Conservation (phyloP, 257 asterid species). For the Capsicum baccatum region DNA sequence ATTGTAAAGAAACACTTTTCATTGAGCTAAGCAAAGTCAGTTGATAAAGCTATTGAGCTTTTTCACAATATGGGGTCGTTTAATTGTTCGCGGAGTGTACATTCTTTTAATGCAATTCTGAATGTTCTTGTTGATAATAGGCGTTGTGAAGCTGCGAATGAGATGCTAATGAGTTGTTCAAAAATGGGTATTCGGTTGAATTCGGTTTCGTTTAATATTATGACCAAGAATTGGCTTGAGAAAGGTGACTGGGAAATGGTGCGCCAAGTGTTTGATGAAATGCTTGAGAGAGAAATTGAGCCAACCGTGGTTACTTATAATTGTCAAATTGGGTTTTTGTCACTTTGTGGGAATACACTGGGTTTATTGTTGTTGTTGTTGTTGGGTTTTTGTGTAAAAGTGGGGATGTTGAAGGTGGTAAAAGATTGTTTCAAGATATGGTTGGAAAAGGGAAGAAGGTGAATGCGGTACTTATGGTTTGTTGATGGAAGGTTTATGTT, state of each 20-base stretch:
- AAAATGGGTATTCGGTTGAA: slow-evolving; percentile 69
- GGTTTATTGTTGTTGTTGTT: too few species aligned
- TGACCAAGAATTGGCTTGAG: slow-evolving; percentile 74
- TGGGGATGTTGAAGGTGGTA: slow-evolving; percentile 62
- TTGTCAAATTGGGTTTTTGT: slow-evolving; percentile 73
- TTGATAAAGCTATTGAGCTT: slow-evolving; percentile 58
- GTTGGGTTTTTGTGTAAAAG: slow-evolving; percentile 76
- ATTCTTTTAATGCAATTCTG: slow-evolving; percentile 72
- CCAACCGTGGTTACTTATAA: slow-evolving; percentile 83
- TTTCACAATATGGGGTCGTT: slow-evolving; percentile 62
- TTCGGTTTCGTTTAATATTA: slow-evolving; percentile 71
- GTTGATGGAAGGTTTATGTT: slow-evolving; percentile 81
- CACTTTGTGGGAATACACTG: too few species aligned
- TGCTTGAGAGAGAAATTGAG: slow-evolving; percentile 73
- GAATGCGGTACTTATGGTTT: slow-evolving; percentile 69
- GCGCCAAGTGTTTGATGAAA: slow-evolving; percentile 72
- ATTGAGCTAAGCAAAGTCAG: slow-evolving; percentile 56
- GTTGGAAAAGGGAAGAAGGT: slow-evolving; percentile 58
- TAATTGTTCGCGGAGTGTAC: slow-evolving; percentile 66
- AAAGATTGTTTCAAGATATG: slow-evolving; percentile 71
- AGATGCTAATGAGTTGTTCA: slow-evolving; percentile 49
- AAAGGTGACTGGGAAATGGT: slow-evolving; percentile 66
- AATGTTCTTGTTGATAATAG: slow-evolving; percentile 65
- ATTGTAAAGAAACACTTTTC: slow-evolving; percentile 71
- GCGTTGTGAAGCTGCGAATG: slow-evolving; percentile 51